These are phyloP conservation scores for Cyanodermella asteris DNA, from an alignment of 2,329 filamentous ascomycete species.

Conservation along the genomic window DNA sequence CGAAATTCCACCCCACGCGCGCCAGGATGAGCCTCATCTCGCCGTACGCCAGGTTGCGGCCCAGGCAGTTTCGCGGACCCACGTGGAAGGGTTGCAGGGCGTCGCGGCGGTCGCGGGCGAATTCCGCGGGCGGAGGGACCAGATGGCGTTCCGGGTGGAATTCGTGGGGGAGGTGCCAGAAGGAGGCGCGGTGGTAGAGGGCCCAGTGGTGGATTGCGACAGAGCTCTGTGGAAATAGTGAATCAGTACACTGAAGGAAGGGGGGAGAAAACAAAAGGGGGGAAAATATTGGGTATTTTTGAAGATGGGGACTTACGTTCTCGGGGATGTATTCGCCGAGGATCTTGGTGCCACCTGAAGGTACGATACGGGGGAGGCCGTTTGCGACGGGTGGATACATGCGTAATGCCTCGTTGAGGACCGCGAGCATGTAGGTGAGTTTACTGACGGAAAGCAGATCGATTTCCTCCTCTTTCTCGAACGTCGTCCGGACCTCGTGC, in stretches of 20 bases:
- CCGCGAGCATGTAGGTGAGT: slow-evolving; percentile 7
- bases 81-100: slow-evolving; percentile 6
- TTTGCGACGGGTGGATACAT: slow-evolving; percentile 6
- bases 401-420: slow-evolving; percentile 7
- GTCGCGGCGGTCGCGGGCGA: slow-evolving; percentile 2
- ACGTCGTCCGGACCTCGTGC: slow-evolving; percentile 9
- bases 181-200: too few species aligned
- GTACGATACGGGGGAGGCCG: slow-evolving; percentile 3
- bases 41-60: slow-evolving; percentile 5
- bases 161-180: slow-evolving; percentile 3
- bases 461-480: slow-evolving; percentile 9
- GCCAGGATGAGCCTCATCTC: slow-evolving; percentile 7
- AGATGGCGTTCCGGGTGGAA: slow-evolving; percentile 6
- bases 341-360: slow-evolving; percentile 4
- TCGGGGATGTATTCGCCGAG: slow-evolving; percentile 5
- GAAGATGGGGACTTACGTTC: slow-evolving; percentile 5
- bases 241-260: too few species aligned
- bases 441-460: slow-evolving; percentile 4
- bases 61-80: slow-evolving; percentile 6
- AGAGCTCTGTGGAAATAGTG: too few species aligned
- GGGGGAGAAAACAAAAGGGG: too few species aligned
- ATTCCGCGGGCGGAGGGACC: not conserved
- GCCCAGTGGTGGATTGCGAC: too few species aligned
- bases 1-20: slow-evolving; percentile 5
- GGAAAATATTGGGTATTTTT: too few species aligned